Conservation (phyloP, 2,329 filamentous ascomycete genomes). For the Coleophoma cylindrospora region DNA sequence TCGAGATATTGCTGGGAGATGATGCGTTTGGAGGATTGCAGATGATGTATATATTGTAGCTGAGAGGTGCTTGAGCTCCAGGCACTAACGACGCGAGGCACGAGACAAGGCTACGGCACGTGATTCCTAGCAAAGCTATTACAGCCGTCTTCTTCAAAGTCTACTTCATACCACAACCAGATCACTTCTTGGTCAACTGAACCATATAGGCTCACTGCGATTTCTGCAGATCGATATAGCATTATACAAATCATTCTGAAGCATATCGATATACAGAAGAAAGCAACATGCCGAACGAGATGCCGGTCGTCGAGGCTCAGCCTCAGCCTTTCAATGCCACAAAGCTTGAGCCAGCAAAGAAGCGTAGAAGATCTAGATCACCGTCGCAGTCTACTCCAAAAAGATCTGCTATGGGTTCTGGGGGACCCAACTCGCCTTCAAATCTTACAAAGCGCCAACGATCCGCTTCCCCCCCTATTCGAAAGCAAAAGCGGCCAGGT, state of each 20-base stretch:
- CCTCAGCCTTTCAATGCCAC: conserved; percentile 37
- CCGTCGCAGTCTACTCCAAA: conserved; percentile 24
- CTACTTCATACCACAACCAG: too few species aligned
- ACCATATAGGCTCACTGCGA: too few species aligned
- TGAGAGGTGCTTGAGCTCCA: conserved; percentile 4
- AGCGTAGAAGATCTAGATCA: conserved; percentile 33
- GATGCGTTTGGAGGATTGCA: background rate
- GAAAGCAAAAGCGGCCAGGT: conserved; percentile 66
- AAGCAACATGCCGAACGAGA: conserved; percentile 26
- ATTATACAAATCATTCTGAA: too few species aligned
- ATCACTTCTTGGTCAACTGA: too few species aligned
- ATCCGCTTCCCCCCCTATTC: conserved; percentile 30
- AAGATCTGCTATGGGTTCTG: conserved; percentile 11
- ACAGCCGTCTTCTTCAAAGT: too few species aligned
- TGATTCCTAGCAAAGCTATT: background rate
- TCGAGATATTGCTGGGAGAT: background rate
- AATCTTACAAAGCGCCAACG: conserved; percentile 14
- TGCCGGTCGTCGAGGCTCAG: conserved; percentile 24
- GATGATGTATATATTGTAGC: background rate
- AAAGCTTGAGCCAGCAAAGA: conserved; percentile 34
- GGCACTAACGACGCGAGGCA: conserved; percentile 23
- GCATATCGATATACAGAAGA: too few species aligned
- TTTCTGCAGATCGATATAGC: too few species aligned
- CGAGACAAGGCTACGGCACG: background rate
- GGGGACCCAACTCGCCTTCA: conserved; percentile 19